phyloP scores from a whole-genome alignment of 768 basidiomycete genomes.

The Boletus subcaerulescens region DNA sequence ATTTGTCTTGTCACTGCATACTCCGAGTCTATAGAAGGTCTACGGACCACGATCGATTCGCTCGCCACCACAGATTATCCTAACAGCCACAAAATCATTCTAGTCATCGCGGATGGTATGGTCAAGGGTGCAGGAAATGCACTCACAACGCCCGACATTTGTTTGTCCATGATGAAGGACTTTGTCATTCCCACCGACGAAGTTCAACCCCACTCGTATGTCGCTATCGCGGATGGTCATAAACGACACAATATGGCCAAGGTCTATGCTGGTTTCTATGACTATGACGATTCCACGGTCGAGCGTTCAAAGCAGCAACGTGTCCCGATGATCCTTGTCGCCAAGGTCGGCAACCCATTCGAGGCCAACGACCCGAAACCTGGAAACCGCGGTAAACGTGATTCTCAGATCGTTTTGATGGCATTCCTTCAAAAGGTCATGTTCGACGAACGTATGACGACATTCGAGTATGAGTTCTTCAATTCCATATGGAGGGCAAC shows the following conservation, averaged over 20 bases:
- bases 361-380: slow-evolving; percentile 90
- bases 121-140: slow-evolving; percentile 93
- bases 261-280: slow-evolving; percentile 96
- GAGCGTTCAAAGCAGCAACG: slow-evolving; percentile 94
- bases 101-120: slow-evolving; percentile 98
- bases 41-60: slow-evolving; percentile 97
- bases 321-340: slow-evolving; percentile 92
- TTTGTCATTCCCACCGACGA: slow-evolving; percentile 76
- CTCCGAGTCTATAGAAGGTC: slow-evolving; percentile 93
- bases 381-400: slow-evolving; percentile 98
- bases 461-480: slow-evolving; percentile 99
- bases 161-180: slow-evolving; percentile 96
- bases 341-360: slow-evolving; percentile 91
- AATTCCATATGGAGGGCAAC: slow-evolving; percentile 96
- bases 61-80: slow-evolving; percentile 98
- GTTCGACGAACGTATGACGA: slow-evolving; percentile 99
- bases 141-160: slow-evolving; percentile 91
- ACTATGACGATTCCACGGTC: slow-evolving; percentile 86
- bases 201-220: slow-evolving; percentile 92
- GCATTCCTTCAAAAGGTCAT: slow-evolving; percentile 97
- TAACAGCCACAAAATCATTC: slow-evolving; percentile 92
- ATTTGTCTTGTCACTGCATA: slow-evolving; percentile 98
- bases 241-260: slow-evolving; percentile 99
- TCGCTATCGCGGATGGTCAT: slow-evolving; percentile 99
- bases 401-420: slow-evolving; percentile 98